Evolutionary conservation across 2,329 filamentous ascomycete genomes (phyloP), one percentile per base, ranked within the genome.

Genomic region (Grosmannia clavigera): DNA sequence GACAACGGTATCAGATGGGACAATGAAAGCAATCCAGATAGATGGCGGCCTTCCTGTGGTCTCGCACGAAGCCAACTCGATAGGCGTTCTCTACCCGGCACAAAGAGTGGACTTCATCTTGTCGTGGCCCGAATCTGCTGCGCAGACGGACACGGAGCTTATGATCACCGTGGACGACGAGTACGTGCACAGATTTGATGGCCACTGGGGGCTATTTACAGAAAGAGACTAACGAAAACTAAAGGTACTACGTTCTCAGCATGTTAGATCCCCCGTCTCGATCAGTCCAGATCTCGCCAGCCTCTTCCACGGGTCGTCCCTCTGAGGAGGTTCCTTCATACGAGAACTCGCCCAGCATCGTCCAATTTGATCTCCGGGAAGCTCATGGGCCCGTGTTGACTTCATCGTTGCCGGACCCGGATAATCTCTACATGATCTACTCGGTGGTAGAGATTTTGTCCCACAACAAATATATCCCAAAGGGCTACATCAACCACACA

Each of bases 401-500:
- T 2, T 7, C 60, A 3, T 58, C 61, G 0, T 57, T 67, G 1
- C 65, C 64, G 1, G 50, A 61, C 1, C 59, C 66, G 1, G 57
- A 63, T 5, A 56, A 59, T 3, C 6, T 57, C 2, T 62, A 63
- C 51, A 65, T 67, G 62, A 57, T 68, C 33, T 68, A 62, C 54
- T 61, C 63, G 19, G 60, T 60, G 10, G 54, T 67, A 14, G 61
- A 67, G 57, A 65, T 67, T 10, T 58, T 66, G 6, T 59, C 61
- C 5, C 65, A 63, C 58, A 60, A 65, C 29, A 29, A 52, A 33
- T 64, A 64, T 22, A 25, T 64, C 11, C 66, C 67, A 9, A 56
- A 65, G 25, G 67, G 65, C 5, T 63, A 64, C 40, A 55, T 68
- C 55, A 68, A 68, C 57, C 62, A 63, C 38, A 68, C 67, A n/a